phyloP scores from a whole-genome alignment of 2,329 filamentous ascomycete genomes.

The Trichoderma guizhouense region DNA sequence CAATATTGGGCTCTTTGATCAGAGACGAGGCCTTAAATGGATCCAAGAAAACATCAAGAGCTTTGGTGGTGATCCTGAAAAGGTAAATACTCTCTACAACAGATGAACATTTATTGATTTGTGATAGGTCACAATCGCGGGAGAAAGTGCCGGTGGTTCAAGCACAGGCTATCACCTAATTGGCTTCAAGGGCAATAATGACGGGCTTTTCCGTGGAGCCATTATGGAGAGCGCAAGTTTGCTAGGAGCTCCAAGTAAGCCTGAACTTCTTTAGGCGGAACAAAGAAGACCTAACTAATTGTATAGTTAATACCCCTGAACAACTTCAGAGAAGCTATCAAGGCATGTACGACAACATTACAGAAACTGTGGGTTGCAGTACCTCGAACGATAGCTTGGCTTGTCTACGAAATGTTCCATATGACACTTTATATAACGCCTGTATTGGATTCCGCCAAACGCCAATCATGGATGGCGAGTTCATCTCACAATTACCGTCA shows the following conservation, averaged over 20 bases:
- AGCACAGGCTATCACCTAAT: not conserved
- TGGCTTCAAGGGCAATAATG: slow-evolving; percentile 3
- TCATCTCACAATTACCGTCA: slow-evolving; percentile 1
- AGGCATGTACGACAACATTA: slow-evolving; percentile 6
- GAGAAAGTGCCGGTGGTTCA: not conserved
- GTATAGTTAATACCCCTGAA: not conserved
- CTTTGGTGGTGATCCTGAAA: slow-evolving; percentile 1
- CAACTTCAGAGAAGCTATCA: not conserved
- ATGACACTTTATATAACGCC: not conserved
- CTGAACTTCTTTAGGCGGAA: not conserved
- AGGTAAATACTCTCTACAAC: not conserved
- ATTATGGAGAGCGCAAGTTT: slow-evolving; percentile 2
- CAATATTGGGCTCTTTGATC: not conserved
- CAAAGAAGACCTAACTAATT: not conserved
- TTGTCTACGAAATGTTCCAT: not conserved
- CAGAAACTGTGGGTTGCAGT: not conserved
- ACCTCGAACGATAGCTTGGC: not conserved
- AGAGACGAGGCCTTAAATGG: not conserved
- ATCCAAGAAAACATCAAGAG: not conserved
- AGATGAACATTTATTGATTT: not conserved
- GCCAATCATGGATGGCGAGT: not conserved
- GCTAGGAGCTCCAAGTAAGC: not conserved
- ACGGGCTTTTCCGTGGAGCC: not conserved
- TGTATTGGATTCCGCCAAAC: not conserved
- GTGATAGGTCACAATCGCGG: not conserved